phyloP scores from a whole-genome alignment of 192 early-diverging fungal species.

The Powellomyces hirtus region DNA sequence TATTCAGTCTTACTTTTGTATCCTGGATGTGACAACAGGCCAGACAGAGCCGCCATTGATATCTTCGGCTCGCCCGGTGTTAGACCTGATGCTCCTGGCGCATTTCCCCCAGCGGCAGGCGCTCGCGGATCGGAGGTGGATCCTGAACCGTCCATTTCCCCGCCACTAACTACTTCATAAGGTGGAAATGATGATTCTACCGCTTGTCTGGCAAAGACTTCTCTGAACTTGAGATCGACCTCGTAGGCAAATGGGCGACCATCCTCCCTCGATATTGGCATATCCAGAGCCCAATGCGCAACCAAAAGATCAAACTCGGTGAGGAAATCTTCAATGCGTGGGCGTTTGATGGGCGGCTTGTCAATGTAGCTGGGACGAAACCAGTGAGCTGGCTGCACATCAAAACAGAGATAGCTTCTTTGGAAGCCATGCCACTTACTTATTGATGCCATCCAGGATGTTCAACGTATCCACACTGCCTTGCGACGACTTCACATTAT shows the following conservation, averaged over 20 bases:
- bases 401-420: too few species aligned
- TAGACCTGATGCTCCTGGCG: background rate
- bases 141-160: background rate
- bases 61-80: background rate
- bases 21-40: constrained; percentile 24
- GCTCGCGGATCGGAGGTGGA: background rate
- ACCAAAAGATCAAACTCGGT: constrained; percentile 53
- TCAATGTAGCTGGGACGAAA: constrained; percentile 45
- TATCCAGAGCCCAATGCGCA: constrained; percentile 41
- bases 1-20: constrained; percentile 18
- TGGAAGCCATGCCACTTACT: constrained; percentile 34
- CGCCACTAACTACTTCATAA: constrained; percentile 30
- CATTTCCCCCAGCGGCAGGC: background rate
- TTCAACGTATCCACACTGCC: constrained; percentile 27
- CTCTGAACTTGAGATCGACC: constrained; percentile 41
- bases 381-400: too few species aligned
- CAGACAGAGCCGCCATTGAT: constrained; percentile 27
- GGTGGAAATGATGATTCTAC: constrained; percentile 37
- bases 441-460: constrained; percentile 47
- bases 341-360: constrained; percentile 33
- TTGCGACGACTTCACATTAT: constrained; percentile 33
- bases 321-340: constrained; percentile 54
- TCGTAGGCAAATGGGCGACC: constrained; percentile 58
- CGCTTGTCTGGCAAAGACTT: constrained; percentile 35
- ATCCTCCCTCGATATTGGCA: constrained; percentile 52